These are phyloP conservation scores for Bolboschoenoplectus hybrid DNA, from an alignment of 202 grass and related monocot species.

Conservation along the genomic window DNA sequence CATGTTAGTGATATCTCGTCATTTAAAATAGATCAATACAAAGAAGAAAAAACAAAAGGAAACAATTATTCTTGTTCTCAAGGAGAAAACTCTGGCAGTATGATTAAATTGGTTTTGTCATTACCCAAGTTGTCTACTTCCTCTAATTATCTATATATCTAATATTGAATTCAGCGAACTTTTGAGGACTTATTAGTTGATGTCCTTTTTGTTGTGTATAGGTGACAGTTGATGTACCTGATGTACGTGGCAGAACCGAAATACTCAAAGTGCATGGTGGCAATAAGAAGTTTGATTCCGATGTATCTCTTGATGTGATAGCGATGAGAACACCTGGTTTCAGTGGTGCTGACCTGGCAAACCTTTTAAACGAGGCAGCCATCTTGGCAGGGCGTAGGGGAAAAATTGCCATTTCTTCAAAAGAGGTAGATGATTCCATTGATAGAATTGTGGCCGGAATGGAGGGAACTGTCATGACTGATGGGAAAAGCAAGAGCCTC, in stretches of 20 bases:
- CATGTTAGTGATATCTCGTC: background rate
- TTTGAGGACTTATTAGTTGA: slow-evolving; percentile 25
- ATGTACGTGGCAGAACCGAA: slow-evolving; percentile 93
- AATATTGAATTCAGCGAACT: slow-evolving; percentile 21
- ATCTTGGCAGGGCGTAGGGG: slow-evolving; percentile 90
- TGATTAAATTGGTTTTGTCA: background rate
- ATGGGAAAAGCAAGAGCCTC: slow-evolving; percentile 98
- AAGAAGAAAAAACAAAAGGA: background rate
- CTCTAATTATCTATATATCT: background rate
- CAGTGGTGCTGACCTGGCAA: slow-evolving; percentile 98
- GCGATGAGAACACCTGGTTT: slow-evolving; percentile 99
- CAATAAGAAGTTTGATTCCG: slow-evolving; percentile 92
- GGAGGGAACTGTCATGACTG: slow-evolving; percentile 99
- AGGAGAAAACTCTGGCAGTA: background rate
- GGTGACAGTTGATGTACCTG: slow-evolving; percentile 95
- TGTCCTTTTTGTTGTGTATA: slow-evolving; percentile 42
- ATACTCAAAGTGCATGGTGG: slow-evolving; percentile 92
- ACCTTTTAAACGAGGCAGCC: slow-evolving; percentile 96
- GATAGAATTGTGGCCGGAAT: slow-evolving; percentile 99
- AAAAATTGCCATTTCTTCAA: slow-evolving; percentile 80
- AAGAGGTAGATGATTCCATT: slow-evolving; percentile 98
- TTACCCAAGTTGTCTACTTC: background rate
- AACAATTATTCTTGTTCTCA: background rate
- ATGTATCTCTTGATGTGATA: slow-evolving; percentile 97
- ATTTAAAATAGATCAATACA: background rate